These are phyloP conservation scores for Glycine latifolia DNA, from an alignment of 306 rosid species.

Conservation along the genomic window DNA sequence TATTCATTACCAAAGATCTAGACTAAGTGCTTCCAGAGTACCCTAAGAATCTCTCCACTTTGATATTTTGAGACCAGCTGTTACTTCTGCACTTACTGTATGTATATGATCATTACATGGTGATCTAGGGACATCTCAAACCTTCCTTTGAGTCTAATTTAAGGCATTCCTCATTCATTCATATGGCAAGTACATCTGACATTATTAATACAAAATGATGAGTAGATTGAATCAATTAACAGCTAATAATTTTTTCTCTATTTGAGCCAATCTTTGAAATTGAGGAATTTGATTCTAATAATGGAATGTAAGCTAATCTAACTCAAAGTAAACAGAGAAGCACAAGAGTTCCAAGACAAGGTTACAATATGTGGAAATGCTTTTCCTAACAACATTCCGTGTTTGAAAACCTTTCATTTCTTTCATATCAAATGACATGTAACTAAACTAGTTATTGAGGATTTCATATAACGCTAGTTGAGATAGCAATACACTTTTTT, in stretches of 20 bases:
- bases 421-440: too few species aligned
- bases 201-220: not conserved
- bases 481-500: too few species aligned
- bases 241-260: too few species aligned
- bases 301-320: not conserved
- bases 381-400: too few species aligned
- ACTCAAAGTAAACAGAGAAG: not conserved
- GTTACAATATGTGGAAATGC: too few species aligned
- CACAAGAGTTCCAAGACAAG: not conserved
- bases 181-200: not conserved
- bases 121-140: not conserved
- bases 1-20: not conserved
- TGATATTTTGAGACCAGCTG: not conserved
- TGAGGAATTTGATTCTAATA: not conserved
- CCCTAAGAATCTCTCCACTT: not conserved
- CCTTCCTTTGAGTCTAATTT: slow-evolving; percentile 26
- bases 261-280: not conserved
- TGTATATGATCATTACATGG: slow-evolving; percentile 11
- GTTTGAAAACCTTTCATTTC: too few species aligned
- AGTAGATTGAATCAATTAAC: not conserved
- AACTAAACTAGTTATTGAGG: too few species aligned
- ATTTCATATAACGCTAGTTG: too few species aligned
- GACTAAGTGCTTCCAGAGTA: not conserved
- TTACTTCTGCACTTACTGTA: not conserved
- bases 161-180: slow-evolving; percentile 16